Percentiles rank a stretch among this genome's conserved stretches.
Conservation (phyloP, 2,329 filamentous ascomycete genomes). For the Gaeumannomyces tritici region DNA sequence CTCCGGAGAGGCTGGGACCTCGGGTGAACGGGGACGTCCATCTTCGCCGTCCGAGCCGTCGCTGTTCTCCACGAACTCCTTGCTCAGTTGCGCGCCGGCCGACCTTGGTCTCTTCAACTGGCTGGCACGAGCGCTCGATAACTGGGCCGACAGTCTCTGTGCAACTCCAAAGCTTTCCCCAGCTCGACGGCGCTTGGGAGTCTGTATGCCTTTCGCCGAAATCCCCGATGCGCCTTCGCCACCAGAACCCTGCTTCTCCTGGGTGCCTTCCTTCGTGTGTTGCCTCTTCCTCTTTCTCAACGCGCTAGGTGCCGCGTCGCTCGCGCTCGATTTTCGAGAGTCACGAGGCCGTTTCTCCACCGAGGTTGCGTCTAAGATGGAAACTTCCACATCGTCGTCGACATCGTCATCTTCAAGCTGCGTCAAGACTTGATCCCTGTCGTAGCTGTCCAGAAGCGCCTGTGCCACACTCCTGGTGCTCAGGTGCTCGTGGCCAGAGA, state of each 20-base stretch:
- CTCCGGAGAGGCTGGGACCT: constrained; percentile 1
- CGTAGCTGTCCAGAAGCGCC: constrained; percentile 8
- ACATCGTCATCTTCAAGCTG: constrained; percentile 8
- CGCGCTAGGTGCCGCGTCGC: constrained; percentile 12
- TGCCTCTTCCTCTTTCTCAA: constrained; percentile 17
- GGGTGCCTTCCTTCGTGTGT: constrained; percentile 13
- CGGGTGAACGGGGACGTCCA: neutral
- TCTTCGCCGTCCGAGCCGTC: neutral
- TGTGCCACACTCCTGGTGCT: constrained; percentile 8
- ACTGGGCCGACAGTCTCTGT: neutral
- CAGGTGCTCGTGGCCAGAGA: constrained; percentile 7
- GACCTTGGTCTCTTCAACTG: neutral
- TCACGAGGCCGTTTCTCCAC: neutral
- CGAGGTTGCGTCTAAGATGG: neutral
- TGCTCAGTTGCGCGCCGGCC: neutral
- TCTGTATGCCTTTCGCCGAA: neutral
- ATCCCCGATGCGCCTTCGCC: neutral
- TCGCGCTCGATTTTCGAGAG: neutral
- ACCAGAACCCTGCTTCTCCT: constrained; percentile 2
- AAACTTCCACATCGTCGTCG: constrained; percentile 3
- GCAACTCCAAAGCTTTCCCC: neutral
- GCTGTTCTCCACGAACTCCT: neutral
- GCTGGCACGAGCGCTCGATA: neutral
- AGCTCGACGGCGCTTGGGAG: constrained; percentile 5
- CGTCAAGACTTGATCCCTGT: constrained; percentile 1